Conservation (phyloP, 345 rosid genomes). For the Gossypium stocksii region DNA sequence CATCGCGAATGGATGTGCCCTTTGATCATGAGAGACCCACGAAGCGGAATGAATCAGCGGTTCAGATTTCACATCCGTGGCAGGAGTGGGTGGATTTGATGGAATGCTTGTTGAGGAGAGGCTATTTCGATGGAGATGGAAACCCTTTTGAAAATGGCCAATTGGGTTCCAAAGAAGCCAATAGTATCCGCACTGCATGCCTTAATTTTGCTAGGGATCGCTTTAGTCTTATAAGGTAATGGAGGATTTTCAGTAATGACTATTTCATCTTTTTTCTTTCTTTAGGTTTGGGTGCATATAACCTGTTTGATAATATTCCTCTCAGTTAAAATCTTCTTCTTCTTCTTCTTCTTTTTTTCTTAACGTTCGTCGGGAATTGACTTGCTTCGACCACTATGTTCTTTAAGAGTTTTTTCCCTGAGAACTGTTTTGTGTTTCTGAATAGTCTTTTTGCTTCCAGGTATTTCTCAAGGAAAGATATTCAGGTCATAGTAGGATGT, state of each 20-base stretch:
- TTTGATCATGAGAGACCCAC: neutral
- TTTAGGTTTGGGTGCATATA: conserved; percentile 10
- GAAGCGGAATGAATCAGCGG: conserved; percentile 14
- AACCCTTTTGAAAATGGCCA: conserved; percentile 36
- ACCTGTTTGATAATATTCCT: conserved; percentile 27
- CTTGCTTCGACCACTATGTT: neutral
- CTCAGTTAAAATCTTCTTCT: neutral
- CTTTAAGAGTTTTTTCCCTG: neutral
- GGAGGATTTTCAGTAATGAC: neutral
- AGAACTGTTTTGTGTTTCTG: neutral
- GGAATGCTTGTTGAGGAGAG: conserved; percentile 49
- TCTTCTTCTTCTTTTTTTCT: neutral
- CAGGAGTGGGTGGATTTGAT: conserved; percentile 77
- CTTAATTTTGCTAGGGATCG: conserved; percentile 78
- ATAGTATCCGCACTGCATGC: conserved; percentile 67
- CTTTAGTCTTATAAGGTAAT: conserved; percentile 57
- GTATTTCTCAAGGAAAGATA: conserved; percentile 64
- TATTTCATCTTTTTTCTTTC: neutral
- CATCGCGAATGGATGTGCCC: neutral
- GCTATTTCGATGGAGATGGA: conserved; percentile 45
- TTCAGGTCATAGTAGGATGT: conserved; percentile 51
- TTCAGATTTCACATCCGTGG: conserved; percentile 64
- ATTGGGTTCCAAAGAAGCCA: conserved; percentile 47
- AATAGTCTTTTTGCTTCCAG: conserved; percentile 30
- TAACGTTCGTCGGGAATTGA: neutral